A percentile compares a stretch with the other conserved stretches of the same genome.
phyloP scores from a whole-genome alignment of 2,329 filamentous ascomycete species.

The Trichoderma cornu-damae region DNA sequence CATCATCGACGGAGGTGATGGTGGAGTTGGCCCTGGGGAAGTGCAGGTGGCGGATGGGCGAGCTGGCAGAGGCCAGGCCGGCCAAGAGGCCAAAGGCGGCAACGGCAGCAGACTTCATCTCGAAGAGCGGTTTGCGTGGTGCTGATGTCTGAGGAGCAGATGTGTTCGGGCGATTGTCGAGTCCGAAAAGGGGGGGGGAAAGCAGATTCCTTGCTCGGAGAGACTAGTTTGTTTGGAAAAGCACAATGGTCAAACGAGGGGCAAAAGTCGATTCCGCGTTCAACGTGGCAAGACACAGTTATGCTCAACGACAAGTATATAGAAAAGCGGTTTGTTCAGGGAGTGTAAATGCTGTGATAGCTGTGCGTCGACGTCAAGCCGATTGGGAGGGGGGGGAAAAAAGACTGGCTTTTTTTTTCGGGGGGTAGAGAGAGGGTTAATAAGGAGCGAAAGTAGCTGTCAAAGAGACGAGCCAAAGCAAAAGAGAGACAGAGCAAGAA shows the following conservation, averaged over 20 bases:
- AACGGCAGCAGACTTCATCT: constrained; percentile 17
- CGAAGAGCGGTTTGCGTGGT: neutral
- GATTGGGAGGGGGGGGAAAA: constrained; percentile 29
- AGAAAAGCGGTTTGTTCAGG: constrained; percentile 20
- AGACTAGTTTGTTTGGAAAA: neutral
- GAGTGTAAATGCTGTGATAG: constrained; percentile 13
- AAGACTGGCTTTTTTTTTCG: constrained; percentile 25
- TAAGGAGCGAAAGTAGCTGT: constrained; percentile 18
- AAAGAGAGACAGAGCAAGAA: constrained; percentile 18
- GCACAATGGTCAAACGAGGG: constrained; percentile 15
- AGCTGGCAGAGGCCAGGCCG: constrained; percentile 19
- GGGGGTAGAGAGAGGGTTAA: too few relatives aligned
- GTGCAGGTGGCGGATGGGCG: constrained; percentile 14
- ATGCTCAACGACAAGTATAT: constrained; percentile 29
- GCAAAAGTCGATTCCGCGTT: constrained; percentile 34
- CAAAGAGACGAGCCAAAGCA: constrained; percentile 16
- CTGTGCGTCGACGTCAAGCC: constrained; percentile 15
- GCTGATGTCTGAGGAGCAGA: too few relatives aligned
- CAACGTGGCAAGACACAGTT: constrained; percentile 31
- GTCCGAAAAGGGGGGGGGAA: neutral
- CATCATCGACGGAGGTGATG: constrained; percentile 15
- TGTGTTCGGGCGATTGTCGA: too few relatives aligned
- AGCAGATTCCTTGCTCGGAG: constrained; percentile 4
- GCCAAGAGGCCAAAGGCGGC: constrained; percentile 16
- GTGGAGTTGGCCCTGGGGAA: constrained; percentile 27